A percentile compares a stretch with the other conserved stretches of the same genome.
These are phyloP conservation scores for Corymbia citriodora DNA, from an alignment of 441 rosid genomes.

Conservation along the genomic window DNA sequence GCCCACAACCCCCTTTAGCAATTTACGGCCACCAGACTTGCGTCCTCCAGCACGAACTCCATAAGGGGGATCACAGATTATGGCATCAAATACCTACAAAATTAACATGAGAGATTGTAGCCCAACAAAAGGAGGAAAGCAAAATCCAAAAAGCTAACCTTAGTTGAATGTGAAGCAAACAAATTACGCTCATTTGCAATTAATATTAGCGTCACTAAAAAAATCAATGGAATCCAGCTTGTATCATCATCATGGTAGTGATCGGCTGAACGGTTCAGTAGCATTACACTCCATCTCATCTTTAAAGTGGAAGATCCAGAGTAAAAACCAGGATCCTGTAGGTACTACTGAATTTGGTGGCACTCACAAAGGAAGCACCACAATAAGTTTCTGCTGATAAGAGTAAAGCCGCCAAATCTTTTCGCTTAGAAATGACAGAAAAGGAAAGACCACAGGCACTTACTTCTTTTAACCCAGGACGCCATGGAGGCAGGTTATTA, in stretches of 20 bases:
- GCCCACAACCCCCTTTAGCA: slow-evolving; percentile 70
- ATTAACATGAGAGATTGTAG: not conserved
- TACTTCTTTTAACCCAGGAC: slow-evolving; percentile 86
- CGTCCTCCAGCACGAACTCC: slow-evolving; percentile 99
- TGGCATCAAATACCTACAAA: slow-evolving; percentile 78
- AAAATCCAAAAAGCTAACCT: not conserved
- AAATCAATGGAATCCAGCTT: not conserved
- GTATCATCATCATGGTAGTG: not conserved
- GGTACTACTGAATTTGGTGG: not conserved
- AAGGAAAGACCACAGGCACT: not conserved
- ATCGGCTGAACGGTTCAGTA: not conserved
- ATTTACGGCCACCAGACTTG: slow-evolving; percentile 92
- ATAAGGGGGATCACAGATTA: slow-evolving; percentile 91
- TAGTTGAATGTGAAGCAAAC: not conserved
- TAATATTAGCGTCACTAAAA: not conserved
- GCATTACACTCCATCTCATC: not conserved
- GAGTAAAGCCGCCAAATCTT: not conserved
- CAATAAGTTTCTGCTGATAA: not conserved
- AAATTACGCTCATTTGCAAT: not conserved
- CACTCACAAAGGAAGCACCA: not conserved
- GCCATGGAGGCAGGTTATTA: slow-evolving; percentile 98
- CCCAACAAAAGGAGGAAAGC: not conserved
- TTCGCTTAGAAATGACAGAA: not conserved
- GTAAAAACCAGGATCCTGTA: not conserved
- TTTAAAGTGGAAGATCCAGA: not conserved